Conservation (phyloP, 2,329 filamentous ascomycete genomes). For the Arthrobotrys pseudoclavata region DNA sequence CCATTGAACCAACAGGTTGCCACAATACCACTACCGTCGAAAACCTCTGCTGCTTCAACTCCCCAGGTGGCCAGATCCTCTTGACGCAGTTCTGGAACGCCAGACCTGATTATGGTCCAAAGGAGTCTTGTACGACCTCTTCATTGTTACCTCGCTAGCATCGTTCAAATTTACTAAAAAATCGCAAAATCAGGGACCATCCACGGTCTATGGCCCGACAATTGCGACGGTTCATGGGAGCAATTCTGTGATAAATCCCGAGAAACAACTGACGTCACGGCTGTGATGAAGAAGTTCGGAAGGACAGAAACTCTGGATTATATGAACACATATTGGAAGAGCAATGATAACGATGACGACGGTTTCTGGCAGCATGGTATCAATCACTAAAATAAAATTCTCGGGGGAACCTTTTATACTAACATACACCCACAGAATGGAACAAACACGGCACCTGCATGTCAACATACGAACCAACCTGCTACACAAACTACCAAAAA, state of each 20-base stretch:
- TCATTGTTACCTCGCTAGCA: neutral
- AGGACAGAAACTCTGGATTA: slow-evolving; percentile 73
- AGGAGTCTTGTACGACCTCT: slow-evolving; percentile 77
- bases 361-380: slow-evolving; percentile 78
- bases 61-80: slow-evolving; percentile 78
- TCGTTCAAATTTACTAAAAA: neutral
- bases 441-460: slow-evolving; percentile 78
- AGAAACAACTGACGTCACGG: slow-evolving; percentile 75
- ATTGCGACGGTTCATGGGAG: slow-evolving; percentile 75
- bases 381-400: neutral
- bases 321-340: slow-evolving; percentile 81
- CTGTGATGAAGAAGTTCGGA: slow-evolving; percentile 72
- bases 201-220: slow-evolving; percentile 70
- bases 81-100: slow-evolving; percentile 85
- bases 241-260: slow-evolving; percentile 75
- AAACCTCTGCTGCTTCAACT: slow-evolving; percentile 81
- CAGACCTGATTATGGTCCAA: slow-evolving; percentile 74
- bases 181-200: slow-evolving; percentile 38
- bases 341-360: slow-evolving; percentile 75
- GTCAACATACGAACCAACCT: slow-evolving; percentile 76
- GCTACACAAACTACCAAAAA: slow-evolving; percentile 74
- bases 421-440: slow-evolving; percentile 67
- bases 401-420: slow-evolving; percentile 2
- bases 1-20: slow-evolving; percentile 68
- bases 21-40: slow-evolving; percentile 74